Evolutionary conservation across 164 flowering plant genomes (phyloP), one percentile per base, ranked within the genome.

Genomic region (Stephania yunnanensis): DNA sequence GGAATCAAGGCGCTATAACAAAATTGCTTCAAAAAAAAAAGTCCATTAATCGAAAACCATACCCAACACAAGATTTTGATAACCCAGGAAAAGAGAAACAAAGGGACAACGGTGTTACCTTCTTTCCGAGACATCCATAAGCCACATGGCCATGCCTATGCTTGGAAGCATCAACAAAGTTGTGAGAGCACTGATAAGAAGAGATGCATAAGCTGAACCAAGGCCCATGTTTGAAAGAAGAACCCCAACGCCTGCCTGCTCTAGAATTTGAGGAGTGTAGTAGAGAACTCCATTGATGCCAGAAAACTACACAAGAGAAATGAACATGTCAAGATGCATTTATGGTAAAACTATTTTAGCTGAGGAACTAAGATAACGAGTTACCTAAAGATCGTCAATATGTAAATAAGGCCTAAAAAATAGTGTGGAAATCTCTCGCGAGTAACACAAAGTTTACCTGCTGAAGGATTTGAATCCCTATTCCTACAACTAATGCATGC

Each of bases 221-320:
- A 95, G 22, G 20, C 97, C 97, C 71, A 91, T 11, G 81, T 85
- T 88, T 65, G 87, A 80, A 53, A 93, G 90, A 75, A 93, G 94
- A 85, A 89, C 87, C 73, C 80, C 92, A 46, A 90, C 97, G 19
- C 98, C 97, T 30, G 97, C 98, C 76, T 93, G 83, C 86, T 92
- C 88, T 45, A 95, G 93, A 80, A 93, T 93, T 82, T 93, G 97
- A 77, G 97, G 95, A 25, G 95, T 90, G 84, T 92, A 92, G 86
- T 89, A 94, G 19, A 91, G 87, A 80, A 95, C 95, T 10, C 97
- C 98, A 82, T 89, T 93, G 82, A 95, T 95, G 66, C 97, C 97
- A 78, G 97, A 81, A 81, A 95, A 91, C 98, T 94, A 87, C 80
- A 88, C 25, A 77, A 75, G 50, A 70, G 46, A 71, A 19, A 52